Conservation (phyloP, 2,329 filamentous ascomycete genomes). For the Talaromyces sp. region DNA sequence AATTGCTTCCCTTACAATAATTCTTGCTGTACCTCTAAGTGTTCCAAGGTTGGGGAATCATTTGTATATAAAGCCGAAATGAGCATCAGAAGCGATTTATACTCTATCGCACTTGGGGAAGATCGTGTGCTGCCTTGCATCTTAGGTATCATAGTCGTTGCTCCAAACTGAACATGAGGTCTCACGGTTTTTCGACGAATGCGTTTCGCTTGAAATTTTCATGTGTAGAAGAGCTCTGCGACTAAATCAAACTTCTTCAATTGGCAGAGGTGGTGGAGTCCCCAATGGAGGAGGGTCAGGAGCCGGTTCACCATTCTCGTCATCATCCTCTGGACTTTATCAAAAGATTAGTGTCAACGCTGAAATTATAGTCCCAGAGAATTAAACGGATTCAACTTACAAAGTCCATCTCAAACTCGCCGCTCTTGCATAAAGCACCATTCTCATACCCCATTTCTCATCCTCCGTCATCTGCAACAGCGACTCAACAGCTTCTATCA, state of each 20-base stretch:
- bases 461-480: slow-evolving; percentile 22
- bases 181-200: too few species aligned
- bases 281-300: slow-evolving; percentile 7
- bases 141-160: too few species aligned
- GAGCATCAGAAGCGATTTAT: too few species aligned
- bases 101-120: too few species aligned
- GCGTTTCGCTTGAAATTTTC: too few species aligned
- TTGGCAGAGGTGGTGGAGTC: slow-evolving; percentile 4
- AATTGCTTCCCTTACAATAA: too few species aligned
- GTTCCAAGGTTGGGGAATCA: too few species aligned
- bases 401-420: slow-evolving; percentile 21
- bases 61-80: too few species aligned
- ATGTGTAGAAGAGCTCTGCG: too few species aligned
- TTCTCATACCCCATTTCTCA: slow-evolving; percentile 21
- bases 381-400: slow-evolving; percentile 1
- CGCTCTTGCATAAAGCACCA: slow-evolving; percentile 20
- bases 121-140: too few species aligned
- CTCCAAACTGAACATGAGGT: too few species aligned
- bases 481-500: slow-evolving; percentile 18
- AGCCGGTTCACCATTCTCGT: slow-evolving; percentile 7
- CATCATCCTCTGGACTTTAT: neutral
- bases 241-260: neutral
- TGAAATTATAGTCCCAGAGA: neutral
- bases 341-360: neutral
- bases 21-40: too few species aligned